A percentile compares a stretch with the other conserved stretches of the same genome.
Evolutionary conservation across 805 yeast species (phyloP).

Genomic region (Metschnikowia lochheadii): DNA sequence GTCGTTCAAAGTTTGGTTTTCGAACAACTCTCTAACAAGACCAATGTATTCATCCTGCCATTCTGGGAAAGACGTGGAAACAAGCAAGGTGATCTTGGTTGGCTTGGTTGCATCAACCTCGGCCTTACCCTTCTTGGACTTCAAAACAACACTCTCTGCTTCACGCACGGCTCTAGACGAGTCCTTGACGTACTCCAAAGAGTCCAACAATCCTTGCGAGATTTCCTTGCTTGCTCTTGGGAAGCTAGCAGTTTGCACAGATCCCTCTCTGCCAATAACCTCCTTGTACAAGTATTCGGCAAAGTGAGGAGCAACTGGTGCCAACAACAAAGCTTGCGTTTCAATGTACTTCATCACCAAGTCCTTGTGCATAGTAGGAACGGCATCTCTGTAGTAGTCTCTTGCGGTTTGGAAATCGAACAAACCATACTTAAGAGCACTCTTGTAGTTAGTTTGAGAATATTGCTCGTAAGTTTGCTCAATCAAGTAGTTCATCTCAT

Average conservation of each 20-base stretch:
- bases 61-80: conserved; percentile 75
- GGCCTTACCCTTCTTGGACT: conserved; percentile 77
- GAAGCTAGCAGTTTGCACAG: conserved; percentile 74
- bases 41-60: conserved; percentile 61
- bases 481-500: conserved; percentile 83
- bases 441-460: conserved; percentile 71
- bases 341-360: conserved; percentile 80
- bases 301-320: conserved; percentile 96
- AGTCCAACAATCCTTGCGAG: conserved; percentile 55
- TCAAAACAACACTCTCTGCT: conserved; percentile 79
- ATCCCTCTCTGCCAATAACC: conserved; percentile 56
- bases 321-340: conserved; percentile 74
- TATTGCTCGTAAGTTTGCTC: conserved; percentile 71
- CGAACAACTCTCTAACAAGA: conserved; percentile 73
- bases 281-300: conserved; percentile 88
- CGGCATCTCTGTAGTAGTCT: conserved; percentile 90
- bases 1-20: conserved; percentile 58
- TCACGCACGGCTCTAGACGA: conserved; percentile 86
- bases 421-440: conserved; percentile 84
- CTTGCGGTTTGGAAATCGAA: conserved; percentile 94
- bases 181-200: conserved; percentile 75
- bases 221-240: conserved; percentile 72
- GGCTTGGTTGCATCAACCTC: conserved; percentile 76
- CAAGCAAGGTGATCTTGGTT: conserved; percentile 63
- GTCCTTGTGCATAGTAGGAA: conserved; percentile 72